Evolutionary conservation across 768 basidiomycete species (phyloP).

Genomic region (Cantharellus anzutake): DNA sequence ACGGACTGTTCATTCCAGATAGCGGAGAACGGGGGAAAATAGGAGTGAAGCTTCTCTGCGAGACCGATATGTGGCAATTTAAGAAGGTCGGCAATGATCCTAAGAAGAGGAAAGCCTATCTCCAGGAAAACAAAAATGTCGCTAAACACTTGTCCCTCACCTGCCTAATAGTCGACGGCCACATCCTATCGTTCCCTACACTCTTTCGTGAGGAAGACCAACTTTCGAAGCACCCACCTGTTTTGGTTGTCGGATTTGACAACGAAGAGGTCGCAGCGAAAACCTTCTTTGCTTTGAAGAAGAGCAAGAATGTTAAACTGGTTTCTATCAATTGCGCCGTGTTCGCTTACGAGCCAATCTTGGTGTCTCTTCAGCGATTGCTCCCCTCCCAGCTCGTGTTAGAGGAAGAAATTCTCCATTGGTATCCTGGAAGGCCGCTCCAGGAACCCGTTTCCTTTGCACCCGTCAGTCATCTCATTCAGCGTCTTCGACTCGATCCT

Average conservation of each 20-base stretch:
- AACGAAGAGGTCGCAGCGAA: conserved; percentile 21
- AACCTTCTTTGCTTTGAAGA: conserved; percentile 24
- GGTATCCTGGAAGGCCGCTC: not conserved
- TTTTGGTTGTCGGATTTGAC: conserved; percentile 34
- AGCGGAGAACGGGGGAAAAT: conserved; percentile 8
- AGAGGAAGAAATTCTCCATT: not conserved
- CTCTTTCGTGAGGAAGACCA: conserved; percentile 35
- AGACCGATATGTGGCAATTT: conserved; percentile 11
- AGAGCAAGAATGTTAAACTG: conserved; percentile 22
- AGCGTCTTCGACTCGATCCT: conserved; percentile 16
- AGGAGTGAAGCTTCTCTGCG: conserved; percentile 23
- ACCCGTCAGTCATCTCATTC: conserved; percentile 12
- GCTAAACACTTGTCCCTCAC: conserved; percentile 35
- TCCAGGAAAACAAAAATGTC: conserved; percentile 21
- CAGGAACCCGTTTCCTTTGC: not conserved
- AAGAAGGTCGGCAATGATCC: conserved; percentile 18
- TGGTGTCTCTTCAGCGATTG: conserved; percentile 35
- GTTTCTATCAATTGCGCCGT: conserved; percentile 41
- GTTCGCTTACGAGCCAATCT: conserved; percentile 43
- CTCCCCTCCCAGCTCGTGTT: conserved; percentile 20
- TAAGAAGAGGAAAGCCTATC: conserved; percentile 16
- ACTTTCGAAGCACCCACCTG: conserved; percentile 28
- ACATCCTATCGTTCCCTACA: conserved; percentile 33
- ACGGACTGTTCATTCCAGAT: not conserved
- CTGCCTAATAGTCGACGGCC: conserved; percentile 30